phyloP scores from a whole-genome alignment of 1,139 yeast genomes.

The Yamadazyma trypodendri region DNA sequence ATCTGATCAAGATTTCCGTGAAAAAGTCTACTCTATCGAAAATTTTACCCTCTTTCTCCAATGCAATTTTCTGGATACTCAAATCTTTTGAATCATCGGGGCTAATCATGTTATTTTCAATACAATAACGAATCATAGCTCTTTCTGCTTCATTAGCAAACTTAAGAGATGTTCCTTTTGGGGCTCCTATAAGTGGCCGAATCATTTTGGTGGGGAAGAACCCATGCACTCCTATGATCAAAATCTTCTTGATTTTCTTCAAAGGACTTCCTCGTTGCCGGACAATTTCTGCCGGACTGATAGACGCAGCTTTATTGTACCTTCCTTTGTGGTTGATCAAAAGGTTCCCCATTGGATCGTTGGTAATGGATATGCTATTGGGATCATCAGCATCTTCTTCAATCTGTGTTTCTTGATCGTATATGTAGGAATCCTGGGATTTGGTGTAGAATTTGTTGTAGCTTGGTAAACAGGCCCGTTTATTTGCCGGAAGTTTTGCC shows the following conservation, averaged over 20 bases:
- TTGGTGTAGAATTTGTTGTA: slow-evolving; percentile 32
- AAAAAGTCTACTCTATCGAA: slow-evolving; percentile 82
- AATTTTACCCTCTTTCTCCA: slow-evolving; percentile 90
- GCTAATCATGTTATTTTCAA: slow-evolving; percentile 46
- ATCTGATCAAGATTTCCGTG: slow-evolving; percentile 66
- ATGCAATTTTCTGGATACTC: slow-evolving; percentile 82
- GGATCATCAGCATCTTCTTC: slow-evolving; percentile 31
- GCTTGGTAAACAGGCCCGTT: slow-evolving; percentile 46
- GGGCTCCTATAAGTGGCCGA: slow-evolving; percentile 60
- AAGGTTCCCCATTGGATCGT: slow-evolving; percentile 47
- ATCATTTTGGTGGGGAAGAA: slow-evolving; percentile 63
- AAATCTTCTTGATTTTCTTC: slow-evolving; percentile 47
- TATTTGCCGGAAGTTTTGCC: slow-evolving; percentile 36
- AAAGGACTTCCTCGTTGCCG: slow-evolving; percentile 33
- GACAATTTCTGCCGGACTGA: slow-evolving; percentile 25
- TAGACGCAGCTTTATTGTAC: slow-evolving; percentile 8
- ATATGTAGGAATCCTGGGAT: slow-evolving; percentile 15
- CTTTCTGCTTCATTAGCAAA: slow-evolving; percentile 76
- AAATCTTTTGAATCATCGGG: slow-evolving; percentile 42
- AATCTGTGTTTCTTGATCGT: slow-evolving; percentile 24
- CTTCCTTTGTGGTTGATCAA: slow-evolving; percentile 31
- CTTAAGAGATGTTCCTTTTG: slow-evolving; percentile 36
- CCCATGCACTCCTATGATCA: slow-evolving; percentile 74
- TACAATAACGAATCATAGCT: slow-evolving; percentile 72
- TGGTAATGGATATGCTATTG: slow-evolving; percentile 38